phyloP scores from a whole-genome alignment of 2,329 filamentous ascomycete species.

The Byssochlamys sp. region DNA sequence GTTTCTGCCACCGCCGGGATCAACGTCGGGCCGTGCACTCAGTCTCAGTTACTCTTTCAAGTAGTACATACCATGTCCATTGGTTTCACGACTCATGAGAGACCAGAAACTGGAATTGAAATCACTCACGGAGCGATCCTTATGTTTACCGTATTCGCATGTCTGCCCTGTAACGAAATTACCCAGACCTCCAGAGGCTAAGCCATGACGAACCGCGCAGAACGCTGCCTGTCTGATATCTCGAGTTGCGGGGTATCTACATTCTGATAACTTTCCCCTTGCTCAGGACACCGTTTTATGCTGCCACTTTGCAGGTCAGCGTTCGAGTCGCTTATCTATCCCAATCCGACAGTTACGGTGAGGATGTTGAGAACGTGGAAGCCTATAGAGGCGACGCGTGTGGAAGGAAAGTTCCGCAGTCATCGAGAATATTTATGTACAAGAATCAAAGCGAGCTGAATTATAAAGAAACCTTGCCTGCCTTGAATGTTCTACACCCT shows the following conservation, averaged over 20 bases:
- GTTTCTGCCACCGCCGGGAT: constrained; percentile 4
- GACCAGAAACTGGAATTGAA: too few relatives aligned
- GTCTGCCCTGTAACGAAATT: too few relatives aligned
- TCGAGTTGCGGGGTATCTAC: neutral
- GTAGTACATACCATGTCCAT: too few relatives aligned
- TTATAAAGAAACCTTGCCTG: neutral
- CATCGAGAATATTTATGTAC: neutral
- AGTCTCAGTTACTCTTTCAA: constrained; percentile 2
- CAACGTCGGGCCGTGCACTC: constrained; percentile 10
- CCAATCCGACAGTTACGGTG: neutral
- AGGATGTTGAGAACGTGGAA: neutral
- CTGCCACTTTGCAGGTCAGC: neutral
- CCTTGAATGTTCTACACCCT: neutral
- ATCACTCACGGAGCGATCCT: too few relatives aligned
- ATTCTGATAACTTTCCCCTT: neutral
- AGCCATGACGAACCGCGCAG: too few relatives aligned
- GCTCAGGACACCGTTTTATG: neutral
- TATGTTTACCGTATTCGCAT: too few relatives aligned
- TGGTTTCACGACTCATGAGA: too few relatives aligned
- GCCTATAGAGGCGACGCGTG: neutral
- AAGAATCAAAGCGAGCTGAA: neutral
- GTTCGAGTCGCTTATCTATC: neutral
- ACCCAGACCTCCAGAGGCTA: too few relatives aligned
- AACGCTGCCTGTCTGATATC: too few relatives aligned
- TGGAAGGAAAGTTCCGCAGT: neutral